These are phyloP conservation scores for Perilla frutescens DNA, from an alignment of 257 asterid species.

Conservation along the genomic window DNA sequence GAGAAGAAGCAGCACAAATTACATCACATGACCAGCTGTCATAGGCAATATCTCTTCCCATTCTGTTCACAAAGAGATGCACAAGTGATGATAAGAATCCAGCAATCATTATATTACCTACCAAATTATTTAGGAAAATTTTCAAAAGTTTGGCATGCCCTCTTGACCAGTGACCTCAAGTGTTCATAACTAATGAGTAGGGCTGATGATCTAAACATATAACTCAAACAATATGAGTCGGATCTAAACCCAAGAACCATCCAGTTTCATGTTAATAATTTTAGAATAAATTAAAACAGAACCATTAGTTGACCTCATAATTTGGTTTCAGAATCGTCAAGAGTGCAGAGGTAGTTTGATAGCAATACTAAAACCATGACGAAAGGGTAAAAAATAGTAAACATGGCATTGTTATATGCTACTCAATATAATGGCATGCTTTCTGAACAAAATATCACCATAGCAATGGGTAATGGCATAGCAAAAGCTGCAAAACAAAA, in stretches of 20 bases:
- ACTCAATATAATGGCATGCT: not conserved
- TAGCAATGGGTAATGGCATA: not conserved
- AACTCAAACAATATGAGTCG: not conserved
- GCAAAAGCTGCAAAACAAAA: not conserved
- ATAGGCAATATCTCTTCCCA: constrained; percentile 94
- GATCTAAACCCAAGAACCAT: not conserved
- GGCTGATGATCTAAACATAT: constrained; percentile 7
- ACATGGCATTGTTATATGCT: not conserved
- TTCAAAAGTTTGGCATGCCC: not conserved
- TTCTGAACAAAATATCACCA: not conserved
- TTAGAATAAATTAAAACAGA: not conserved
- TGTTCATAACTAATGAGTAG: constrained; percentile 9
- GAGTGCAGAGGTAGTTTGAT: not conserved
- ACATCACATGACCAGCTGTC: constrained; percentile 97
- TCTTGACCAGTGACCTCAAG: not conserved
- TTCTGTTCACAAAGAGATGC: constrained; percentile 54
- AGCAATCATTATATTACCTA: constrained; percentile 8
- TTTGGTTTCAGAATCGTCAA: not conserved
- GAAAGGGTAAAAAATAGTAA: not conserved
- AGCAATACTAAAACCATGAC: constrained; percentile 1
- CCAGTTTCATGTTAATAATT: constrained; percentile 5
- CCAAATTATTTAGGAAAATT: not conserved
- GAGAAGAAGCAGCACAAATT: constrained; percentile 97
- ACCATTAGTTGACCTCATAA: not conserved
- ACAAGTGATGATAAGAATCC: constrained; percentile 13